These are phyloP conservation scores for Paramecium primaurelia DNA, from an alignment of 73 alveolate genomes.

Conservation along the genomic window DNA sequence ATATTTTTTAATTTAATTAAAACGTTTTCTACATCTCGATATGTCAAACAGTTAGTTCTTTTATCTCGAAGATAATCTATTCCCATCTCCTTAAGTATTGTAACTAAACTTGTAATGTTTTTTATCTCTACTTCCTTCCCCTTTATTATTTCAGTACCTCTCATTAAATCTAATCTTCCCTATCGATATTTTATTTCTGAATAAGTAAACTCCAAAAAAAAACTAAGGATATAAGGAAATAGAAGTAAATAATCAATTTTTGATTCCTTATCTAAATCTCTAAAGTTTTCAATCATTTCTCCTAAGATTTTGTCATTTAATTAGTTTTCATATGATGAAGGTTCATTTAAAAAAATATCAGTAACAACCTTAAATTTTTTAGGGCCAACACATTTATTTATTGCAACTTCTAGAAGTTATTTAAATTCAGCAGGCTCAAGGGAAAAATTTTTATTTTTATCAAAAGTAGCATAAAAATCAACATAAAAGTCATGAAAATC, in stretches of 20 bases:
- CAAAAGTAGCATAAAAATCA: conserved; percentile 23
- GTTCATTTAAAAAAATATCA: neutral
- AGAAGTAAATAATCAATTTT: neutral
- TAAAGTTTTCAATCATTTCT: neutral
- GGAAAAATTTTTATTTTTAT: conserved; percentile 8
- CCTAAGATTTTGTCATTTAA: neutral
- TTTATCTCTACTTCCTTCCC: conserved; percentile 16
- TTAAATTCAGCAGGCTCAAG: neutral
- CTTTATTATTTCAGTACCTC: conserved; percentile 15
- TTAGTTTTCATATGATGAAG: neutral
- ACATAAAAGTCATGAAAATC: conserved; percentile 32
- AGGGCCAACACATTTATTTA: neutral
- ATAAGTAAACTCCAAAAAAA: neutral
- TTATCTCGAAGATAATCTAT: neutral
- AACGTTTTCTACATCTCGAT: conserved; percentile 1
- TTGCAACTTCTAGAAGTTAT: neutral
- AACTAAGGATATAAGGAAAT: neutral
- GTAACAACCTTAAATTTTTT: conserved; percentile 7
- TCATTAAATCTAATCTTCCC: conserved; percentile 17
- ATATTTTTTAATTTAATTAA: conserved; percentile 5
- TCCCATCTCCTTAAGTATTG: conserved; percentile 23
- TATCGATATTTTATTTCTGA: neutral
- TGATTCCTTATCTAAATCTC: neutral
- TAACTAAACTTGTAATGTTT: neutral
- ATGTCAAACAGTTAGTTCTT: neutral